These are phyloP conservation scores for Hypoxylon sp. DNA, from an alignment of 2,329 filamentous ascomycete genomes.

Conservation along the genomic window DNA sequence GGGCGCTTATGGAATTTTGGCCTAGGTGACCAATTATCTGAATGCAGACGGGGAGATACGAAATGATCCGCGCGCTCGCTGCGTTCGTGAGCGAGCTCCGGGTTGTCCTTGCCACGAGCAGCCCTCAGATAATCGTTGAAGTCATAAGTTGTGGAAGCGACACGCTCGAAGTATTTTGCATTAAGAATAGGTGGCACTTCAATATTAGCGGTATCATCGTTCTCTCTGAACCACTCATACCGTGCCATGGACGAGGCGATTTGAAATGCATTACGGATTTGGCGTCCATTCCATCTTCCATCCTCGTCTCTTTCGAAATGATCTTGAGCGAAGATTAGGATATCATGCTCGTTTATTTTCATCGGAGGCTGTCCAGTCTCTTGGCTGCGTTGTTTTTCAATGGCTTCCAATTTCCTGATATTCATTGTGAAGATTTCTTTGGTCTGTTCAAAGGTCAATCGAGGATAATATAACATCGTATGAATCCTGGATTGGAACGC, in stretches of 20 bases:
- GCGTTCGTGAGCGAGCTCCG: neutral
- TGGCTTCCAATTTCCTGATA: slow-evolving; percentile 57
- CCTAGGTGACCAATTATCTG: neutral
- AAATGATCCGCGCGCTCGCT: neutral
- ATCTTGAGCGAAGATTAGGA: slow-evolving; percentile 56
- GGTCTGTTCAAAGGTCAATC: slow-evolving; percentile 55
- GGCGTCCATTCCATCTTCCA: slow-evolving; percentile 11
- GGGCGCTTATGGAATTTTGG: neutral
- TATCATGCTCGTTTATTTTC: slow-evolving; percentile 56
- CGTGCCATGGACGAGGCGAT: neutral
- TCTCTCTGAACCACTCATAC: neutral
- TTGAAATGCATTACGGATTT: neutral
- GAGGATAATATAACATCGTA: slow-evolving; percentile 57
- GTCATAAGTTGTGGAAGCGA: neutral
- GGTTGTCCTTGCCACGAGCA: neutral
- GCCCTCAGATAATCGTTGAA: neutral
- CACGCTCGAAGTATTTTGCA: neutral
- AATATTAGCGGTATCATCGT: neutral
- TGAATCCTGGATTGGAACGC: slow-evolving; percentile 62
- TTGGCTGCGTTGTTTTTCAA: slow-evolving; percentile 55
- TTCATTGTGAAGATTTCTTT: slow-evolving; percentile 61
- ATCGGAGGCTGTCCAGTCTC: slow-evolving; percentile 57
- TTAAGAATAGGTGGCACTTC: neutral
- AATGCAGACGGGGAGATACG: neutral
- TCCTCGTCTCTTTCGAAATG: slow-evolving; percentile 54